Evolutionary conservation across 1,284 basidiomycete genomes (phyloP), one percentile per base, ranked within the genome.

Genomic region (Apiotrichum gamsii): DNA sequence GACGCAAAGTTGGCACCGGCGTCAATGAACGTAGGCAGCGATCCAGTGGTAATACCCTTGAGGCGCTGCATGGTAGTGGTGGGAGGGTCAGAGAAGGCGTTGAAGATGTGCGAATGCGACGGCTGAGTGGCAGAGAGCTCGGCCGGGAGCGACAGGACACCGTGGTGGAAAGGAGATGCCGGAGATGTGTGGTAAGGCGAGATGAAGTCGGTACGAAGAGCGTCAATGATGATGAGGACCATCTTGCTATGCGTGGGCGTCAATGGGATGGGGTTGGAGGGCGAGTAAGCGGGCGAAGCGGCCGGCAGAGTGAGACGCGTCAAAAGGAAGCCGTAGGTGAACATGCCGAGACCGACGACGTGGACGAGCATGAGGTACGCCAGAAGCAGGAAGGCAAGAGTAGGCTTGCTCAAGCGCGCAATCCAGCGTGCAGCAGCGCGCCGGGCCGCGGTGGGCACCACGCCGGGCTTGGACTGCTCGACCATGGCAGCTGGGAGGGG

Each of bases 61-160:
- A 98, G 84, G 2, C 95, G 80, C 70, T 98, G 95, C 39, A 98
- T 79, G 0, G 94, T 98, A 0, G 90, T 85, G 0, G 95, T 98
- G 1, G 95, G 95, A 0, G 95, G 91, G 65, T 99, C 94, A 1
- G 90, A 83, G 68, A 86, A 84, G 5, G 90, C 80, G 65, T 96
- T 86, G 67, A 89, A 89, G 24, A 98, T 76, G 67, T 94, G 82
- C 0, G 90, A 93, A 46, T 82, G 77, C 29, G 73, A 67, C 0
- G 93, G 90, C 15, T 78, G 67, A 3, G 70, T 58, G 0, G 73
- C 69, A 0, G 84, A 82, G 31, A 95, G 76, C 62, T 87, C 77
- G 6, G 77, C 74, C 0, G 94, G 93, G 3, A 94, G 76, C 0
- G 81, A 82, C 19, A 99, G 75, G 20, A 93, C 76, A 67, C 87